Evolutionary conservation across 345 rosid genomes (phyloP).

Genomic region (Lepidium africanum): DNA sequence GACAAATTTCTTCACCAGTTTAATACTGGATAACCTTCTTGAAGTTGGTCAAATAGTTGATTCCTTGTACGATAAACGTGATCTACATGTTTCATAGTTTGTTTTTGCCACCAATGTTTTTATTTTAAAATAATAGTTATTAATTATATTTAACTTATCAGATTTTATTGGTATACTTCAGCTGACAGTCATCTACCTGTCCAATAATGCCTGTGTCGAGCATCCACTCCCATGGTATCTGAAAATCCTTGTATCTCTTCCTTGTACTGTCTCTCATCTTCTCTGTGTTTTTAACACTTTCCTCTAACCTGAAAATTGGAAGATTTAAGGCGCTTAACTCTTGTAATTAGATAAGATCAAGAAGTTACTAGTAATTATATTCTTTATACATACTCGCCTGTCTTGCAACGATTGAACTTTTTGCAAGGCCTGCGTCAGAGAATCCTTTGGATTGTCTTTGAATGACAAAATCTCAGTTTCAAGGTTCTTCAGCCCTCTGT

Average conservation of each 20-base stretch:
- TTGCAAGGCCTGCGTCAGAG: constrained; percentile 35
- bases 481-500: constrained; percentile 51
- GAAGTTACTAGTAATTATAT: constrained; percentile 16
- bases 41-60: not conserved
- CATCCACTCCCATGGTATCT: constrained; percentile 98
- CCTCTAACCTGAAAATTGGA: constrained; percentile 60
- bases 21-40: not conserved
- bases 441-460: constrained; percentile 50
- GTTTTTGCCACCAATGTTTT: not conserved
- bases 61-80: not conserved
- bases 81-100: not conserved
- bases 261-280: constrained; percentile 50
- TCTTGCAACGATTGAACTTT: constrained; percentile 78
- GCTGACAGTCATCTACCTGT: constrained; percentile 54
- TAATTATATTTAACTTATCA: not conserved
- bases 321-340: constrained; percentile 23
- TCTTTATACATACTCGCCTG: constrained; percentile 85
- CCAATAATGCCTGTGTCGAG: constrained; percentile 66
- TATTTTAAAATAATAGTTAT: not conserved
- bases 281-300: constrained; percentile 51
- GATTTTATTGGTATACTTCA: constrained; percentile 5
- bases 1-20: not conserved
- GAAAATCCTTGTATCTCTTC: constrained; percentile 70
- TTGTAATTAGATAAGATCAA: not conserved
- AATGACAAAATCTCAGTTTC: constrained; percentile 57